phyloP scores from a whole-genome alignment of 441 rosid species.

The Hura crepitans region DNA sequence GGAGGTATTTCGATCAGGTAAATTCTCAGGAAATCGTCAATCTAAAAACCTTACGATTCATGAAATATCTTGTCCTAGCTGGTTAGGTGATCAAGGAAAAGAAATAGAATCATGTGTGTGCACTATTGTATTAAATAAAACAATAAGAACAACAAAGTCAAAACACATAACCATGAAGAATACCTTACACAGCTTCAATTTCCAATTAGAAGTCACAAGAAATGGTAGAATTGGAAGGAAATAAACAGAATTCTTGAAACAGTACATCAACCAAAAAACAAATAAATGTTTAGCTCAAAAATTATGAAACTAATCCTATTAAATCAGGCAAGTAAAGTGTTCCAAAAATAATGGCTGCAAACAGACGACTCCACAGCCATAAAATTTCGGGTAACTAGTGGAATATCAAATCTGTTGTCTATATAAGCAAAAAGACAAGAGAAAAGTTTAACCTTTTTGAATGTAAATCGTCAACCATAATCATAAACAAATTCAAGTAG shows the following conservation, averaged over 20 bases:
- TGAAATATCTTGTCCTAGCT: neutral
- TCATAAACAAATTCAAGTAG: neutral
- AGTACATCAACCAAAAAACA: slow-evolving; percentile 7
- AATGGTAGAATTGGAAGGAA: neutral
- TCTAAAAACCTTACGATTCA: neutral
- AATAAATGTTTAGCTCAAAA: neutral
- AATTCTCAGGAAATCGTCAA: neutral
- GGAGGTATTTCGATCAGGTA: neutral
- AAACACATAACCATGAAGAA: neutral
- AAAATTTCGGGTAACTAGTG: slow-evolving; percentile 30
- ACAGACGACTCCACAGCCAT: slow-evolving; percentile 21
- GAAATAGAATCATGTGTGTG: neutral
- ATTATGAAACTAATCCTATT: slow-evolving; percentile 14
- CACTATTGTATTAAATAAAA: neutral
- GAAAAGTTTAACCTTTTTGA: slow-evolving; percentile 36
- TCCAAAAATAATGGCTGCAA: slow-evolving; percentile 16
- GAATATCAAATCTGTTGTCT: slow-evolving; percentile 35
- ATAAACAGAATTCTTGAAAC: neutral
- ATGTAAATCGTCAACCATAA: slow-evolving; percentile 37
- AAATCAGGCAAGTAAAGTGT: slow-evolving; percentile 10
- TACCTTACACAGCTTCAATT: slow-evolving; percentile 1
- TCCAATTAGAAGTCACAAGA: neutral
- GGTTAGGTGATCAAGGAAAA: neutral
- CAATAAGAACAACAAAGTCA: slow-evolving; percentile 3
- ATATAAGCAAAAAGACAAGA: slow-evolving; percentile 38